phyloP scores from a whole-genome alignment of 768 basidiomycete genomes.

The Mycena filopes region DNA sequence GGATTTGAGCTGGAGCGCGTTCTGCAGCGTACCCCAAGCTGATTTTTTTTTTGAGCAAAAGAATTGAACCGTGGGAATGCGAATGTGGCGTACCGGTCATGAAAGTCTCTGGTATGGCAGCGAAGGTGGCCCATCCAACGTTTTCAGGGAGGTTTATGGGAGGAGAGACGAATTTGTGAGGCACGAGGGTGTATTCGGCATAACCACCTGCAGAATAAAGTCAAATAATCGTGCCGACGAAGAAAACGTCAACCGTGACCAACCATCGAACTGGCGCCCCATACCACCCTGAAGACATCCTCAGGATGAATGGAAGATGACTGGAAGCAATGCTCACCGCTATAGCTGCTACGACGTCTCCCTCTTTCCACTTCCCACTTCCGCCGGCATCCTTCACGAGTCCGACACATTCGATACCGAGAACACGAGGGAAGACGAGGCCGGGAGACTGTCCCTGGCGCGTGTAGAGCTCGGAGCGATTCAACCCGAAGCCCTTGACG shows the following conservation, averaged over 20 bases:
- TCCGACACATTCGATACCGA: conserved; percentile 42
- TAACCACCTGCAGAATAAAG: conserved; percentile 33
- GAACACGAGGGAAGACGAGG: conserved; percentile 35
- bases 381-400: conserved; percentile 39
- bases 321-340: conserved; percentile 10
- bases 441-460: conserved; percentile 38
- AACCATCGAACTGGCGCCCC: conserved; percentile 39
- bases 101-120: conserved; percentile 40
- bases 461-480: conserved; percentile 39
- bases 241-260: conserved; percentile 9
- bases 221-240: neutral
- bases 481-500: conserved; percentile 35
- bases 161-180: conserved; percentile 37
- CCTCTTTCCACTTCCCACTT: conserved; percentile 38
- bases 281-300: conserved; percentile 30
- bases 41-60: neutral
- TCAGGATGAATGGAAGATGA: neutral
- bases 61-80: neutral
- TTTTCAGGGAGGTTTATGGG: conserved; percentile 33
- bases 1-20: conserved; percentile 27
- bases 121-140: conserved; percentile 36
- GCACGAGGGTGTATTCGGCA: conserved; percentile 40
- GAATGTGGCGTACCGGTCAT: conserved; percentile 34
- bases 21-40: conserved; percentile 36
- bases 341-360: conserved; percentile 38